These are phyloP conservation scores for Talaromyces sp. DNA, from an alignment of 2,329 filamentous ascomycete species.

Conservation along the genomic window DNA sequence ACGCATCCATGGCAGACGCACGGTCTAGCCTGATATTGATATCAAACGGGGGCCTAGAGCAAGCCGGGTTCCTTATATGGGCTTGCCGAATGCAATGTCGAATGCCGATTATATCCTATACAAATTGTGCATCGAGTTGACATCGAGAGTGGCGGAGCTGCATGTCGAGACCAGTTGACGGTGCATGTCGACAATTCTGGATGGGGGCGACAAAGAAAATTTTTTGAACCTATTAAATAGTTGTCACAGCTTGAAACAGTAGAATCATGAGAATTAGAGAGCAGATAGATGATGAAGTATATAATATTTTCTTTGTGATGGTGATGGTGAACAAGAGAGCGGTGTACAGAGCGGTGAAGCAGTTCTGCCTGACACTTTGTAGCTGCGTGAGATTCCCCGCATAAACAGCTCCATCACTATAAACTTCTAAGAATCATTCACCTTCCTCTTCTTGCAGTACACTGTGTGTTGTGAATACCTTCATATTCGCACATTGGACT, in stretches of 20 bases:
- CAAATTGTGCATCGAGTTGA: not conserved
- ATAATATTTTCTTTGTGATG: not conserved
- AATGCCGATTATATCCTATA: not conserved
- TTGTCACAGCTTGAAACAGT: not conserved
- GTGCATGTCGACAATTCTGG: not conserved
- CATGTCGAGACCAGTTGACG: not conserved
- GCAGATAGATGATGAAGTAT: not conserved
- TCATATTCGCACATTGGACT: not conserved
- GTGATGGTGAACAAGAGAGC: not conserved
- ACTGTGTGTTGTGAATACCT: not conserved
- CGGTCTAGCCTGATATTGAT: not conserved
- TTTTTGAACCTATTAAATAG: too few relatives aligned
- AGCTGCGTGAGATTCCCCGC: constrained; percentile 10
- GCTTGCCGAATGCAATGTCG: not conserved
- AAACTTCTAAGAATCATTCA: not conserved
- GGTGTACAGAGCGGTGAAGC: constrained; percentile 11
- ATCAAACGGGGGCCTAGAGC: not conserved
- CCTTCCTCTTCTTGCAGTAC: not conserved
- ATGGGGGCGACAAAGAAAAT: not conserved
- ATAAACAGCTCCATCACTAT: not conserved
- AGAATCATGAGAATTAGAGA: not conserved
- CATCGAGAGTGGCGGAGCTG: not conserved
- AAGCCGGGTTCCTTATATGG: not conserved
- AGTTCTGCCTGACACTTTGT: constrained; percentile 8
- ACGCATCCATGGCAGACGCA: not conserved